Conservation (phyloP, 768 basidiomycete genomes). For the Mycena vitilis region DNA sequence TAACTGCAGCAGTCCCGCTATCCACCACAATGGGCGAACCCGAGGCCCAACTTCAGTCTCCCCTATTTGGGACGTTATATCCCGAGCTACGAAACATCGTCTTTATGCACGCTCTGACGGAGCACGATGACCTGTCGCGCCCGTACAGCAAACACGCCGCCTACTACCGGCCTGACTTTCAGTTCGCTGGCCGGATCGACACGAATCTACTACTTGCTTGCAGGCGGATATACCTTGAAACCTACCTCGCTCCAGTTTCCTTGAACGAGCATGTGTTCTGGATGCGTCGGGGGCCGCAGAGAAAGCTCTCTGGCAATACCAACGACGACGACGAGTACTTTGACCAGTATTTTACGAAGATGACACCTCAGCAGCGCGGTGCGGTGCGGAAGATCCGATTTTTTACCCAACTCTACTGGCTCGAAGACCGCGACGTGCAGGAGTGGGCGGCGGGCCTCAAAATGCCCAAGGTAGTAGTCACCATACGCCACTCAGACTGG, state of each 20-base stretch:
- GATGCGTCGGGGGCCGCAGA: slow-evolving; percentile 23
- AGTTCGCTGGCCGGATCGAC: slow-evolving; percentile 28
- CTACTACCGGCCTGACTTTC: slow-evolving; percentile 40
- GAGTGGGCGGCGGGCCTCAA: slow-evolving; percentile 13
- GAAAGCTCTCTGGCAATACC: not conserved
- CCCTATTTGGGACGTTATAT: slow-evolving; percentile 35
- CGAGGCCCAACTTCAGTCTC: slow-evolving; percentile 29
- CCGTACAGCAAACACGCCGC: slow-evolving; percentile 33
- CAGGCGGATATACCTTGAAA: slow-evolving; percentile 41
- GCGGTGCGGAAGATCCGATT: slow-evolving; percentile 36
- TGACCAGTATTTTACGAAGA: slow-evolving; percentile 27
- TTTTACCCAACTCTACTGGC: slow-evolving; percentile 39
- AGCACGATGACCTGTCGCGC: slow-evolving; percentile 33
- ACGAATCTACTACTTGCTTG: slow-evolving; percentile 39
- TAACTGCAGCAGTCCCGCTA: not conserved
- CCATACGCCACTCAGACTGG: slow-evolving; percentile 42
- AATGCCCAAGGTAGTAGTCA: slow-evolving; percentile 32
- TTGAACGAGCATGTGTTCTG: slow-evolving; percentile 41
- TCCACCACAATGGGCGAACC: slow-evolving; percentile 9
- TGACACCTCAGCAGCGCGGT: slow-evolving; percentile 35
- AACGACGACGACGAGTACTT: slow-evolving; percentile 7
- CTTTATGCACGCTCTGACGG: slow-evolving; percentile 35
- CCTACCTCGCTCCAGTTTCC: slow-evolving; percentile 34
- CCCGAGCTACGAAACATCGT: slow-evolving; percentile 41
- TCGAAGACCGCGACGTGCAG: slow-evolving; percentile 25